Percentiles rank a stretch among this genome's conserved stretches.
phyloP scores from a whole-genome alignment of 2,329 filamentous ascomycete genomes.

The Xylaria sp. region DNA sequence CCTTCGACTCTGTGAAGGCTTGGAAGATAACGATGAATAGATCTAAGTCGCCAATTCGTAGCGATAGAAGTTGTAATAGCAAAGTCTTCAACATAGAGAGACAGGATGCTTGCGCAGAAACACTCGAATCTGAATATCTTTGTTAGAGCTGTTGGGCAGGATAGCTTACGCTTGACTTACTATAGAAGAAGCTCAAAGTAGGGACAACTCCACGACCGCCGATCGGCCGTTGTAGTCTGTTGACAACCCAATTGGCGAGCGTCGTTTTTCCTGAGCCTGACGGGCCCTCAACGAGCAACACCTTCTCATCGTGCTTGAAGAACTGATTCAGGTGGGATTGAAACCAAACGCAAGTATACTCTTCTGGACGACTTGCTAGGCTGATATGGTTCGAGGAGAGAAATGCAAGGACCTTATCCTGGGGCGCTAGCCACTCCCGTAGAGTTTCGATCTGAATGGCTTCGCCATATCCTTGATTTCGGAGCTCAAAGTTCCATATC shows the following conservation, averaged over 20 bases:
- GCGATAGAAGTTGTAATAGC: slow-evolving; percentile 35
- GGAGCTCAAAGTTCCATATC: slow-evolving; percentile 38
- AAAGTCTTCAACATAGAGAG: slow-evolving; percentile 36
- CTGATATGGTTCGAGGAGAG: slow-evolving; percentile 40
- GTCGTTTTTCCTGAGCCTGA: slow-evolving; percentile 37
- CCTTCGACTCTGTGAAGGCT: slow-evolving; percentile 29
- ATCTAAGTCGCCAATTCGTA: slow-evolving; percentile 34
- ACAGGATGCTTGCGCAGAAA: slow-evolving; percentile 27
- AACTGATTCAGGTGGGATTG: slow-evolving; percentile 36
- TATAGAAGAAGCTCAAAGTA: slow-evolving; percentile 36
- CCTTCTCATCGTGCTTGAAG: slow-evolving; percentile 37
- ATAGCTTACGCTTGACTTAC: slow-evolving; percentile 9
- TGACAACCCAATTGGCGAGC: slow-evolving; percentile 37
- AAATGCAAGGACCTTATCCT: slow-evolving; percentile 35
- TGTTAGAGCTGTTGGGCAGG: not conserved
- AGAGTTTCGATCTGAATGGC: slow-evolving; percentile 32
- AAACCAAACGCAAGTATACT: slow-evolving; percentile 39
- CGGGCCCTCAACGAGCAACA: slow-evolving; percentile 33
- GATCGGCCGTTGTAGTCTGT: slow-evolving; percentile 33
- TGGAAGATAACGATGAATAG: slow-evolving; percentile 33
- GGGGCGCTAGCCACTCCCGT: slow-evolving; percentile 34
- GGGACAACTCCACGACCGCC: slow-evolving; percentile 30
- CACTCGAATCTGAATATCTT: slow-evolving; percentile 22
- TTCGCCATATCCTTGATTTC: slow-evolving; percentile 34
- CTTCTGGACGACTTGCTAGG: slow-evolving; percentile 33